Conservation (phyloP, 2,329 filamentous ascomycete genomes). For the Epichloe gansuensis region DNA sequence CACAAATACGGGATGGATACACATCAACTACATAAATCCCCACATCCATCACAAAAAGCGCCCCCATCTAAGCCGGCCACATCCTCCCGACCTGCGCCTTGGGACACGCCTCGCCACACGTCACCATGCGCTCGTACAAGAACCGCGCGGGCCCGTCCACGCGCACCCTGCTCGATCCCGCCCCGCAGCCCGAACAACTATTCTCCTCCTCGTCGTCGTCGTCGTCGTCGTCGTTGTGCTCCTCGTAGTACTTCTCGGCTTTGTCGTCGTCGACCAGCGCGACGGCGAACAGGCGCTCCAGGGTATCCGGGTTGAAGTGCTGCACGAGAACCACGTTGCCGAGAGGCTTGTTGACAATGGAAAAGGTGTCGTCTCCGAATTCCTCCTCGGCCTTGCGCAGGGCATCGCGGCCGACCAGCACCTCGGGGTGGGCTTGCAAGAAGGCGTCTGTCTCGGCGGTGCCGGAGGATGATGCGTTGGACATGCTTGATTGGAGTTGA, state of each 20-base stretch:
- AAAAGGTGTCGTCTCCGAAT: conserved; percentile 7
- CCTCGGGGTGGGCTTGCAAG: conserved; percentile 6
- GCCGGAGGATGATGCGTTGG: background rate
- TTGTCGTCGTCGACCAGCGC: conserved; percentile 6
- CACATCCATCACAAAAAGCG: background rate
- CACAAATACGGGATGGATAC: no score
- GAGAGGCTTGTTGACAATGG: conserved; percentile 8
- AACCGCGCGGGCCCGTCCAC: conserved; percentile 1
- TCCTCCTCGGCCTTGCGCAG: conserved; percentile 4
- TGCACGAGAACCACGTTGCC: conserved; percentile 7
- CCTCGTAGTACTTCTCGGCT: conserved; percentile 5
- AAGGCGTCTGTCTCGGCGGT: conserved; percentile 2
- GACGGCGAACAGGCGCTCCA: conserved; percentile 7
- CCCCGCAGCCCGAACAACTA: conserved; percentile 4
- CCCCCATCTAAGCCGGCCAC: conserved; percentile 3
- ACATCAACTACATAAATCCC: no score
- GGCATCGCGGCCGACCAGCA: conserved; percentile 8
- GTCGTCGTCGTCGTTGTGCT: conserved; percentile 4
- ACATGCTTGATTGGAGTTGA: background rate
- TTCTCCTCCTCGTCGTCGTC: background rate
- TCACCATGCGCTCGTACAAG: conserved; percentile 3
- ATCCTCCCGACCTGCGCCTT: conserved; percentile 3
- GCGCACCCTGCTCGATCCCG: background rate
- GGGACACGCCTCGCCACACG: conserved; percentile 1
- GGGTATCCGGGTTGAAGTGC: conserved; percentile 8